Base-by-base conservation (phyloP, 352 stramenopile genomes). In the Phytophthora parvispora region DNA sequence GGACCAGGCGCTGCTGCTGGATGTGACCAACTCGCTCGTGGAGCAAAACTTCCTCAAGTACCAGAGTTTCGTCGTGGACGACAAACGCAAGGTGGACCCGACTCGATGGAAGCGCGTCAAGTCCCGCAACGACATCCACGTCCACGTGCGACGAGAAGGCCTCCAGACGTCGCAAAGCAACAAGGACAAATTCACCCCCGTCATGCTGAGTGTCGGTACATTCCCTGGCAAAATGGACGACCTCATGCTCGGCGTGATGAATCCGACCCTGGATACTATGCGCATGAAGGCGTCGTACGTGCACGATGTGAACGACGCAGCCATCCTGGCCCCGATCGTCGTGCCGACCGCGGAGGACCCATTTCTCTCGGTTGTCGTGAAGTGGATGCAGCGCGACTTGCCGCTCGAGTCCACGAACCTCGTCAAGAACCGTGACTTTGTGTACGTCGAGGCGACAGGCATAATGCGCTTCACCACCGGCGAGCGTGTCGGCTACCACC, bases 401-500 rank as follows among this genome's bases (percentile, higher is more conserved):
- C 60, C 56, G 9, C 48, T 72, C 7, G 61, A 65, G 28, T 64
- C 50, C 43, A 72, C 43, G 4, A 68, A 62, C 10, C n/a, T 72
- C 3, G 54, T 64, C 24, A 67, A 43, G 28, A 57, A 67, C 38
- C 68, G 56, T 4, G 68, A 75, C 12, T 75, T 65, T 15, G 42
- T 75, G 1, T 75, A 55, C 29, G 32, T 71, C 3, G 67, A 75
- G 25, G 61, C 38, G 1, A 67, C 67, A 15, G 67, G 67, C 2
- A 63, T 71, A 15, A 18, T 71, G 10, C 49, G 64, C 27, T 67
- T 71, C 18, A n/a, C 67, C 16, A 75, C 62, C 43, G 55, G 61
- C 1, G 54, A 71, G 20, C 61, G 55, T 5, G 42, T 91, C 16
- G 84, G 84, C n/a, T 92, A 80, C 73, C 65, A 87, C 36, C 69